These are phyloP conservation scores for Pichia cephalocereana DNA, from an alignment of 805 yeast species.

Conservation along the genomic window DNA sequence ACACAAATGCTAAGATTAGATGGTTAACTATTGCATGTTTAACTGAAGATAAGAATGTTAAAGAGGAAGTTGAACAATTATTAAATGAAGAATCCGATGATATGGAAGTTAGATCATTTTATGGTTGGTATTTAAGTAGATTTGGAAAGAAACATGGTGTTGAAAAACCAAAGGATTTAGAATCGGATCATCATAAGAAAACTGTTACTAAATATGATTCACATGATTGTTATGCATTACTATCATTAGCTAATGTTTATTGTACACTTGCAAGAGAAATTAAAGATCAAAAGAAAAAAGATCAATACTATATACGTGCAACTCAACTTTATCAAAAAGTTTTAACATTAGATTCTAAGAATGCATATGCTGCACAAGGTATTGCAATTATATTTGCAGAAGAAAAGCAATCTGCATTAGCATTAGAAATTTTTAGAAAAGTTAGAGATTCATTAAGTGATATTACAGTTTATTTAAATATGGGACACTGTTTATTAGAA, in stretches of 20 bases:
- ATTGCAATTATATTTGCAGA: slow-evolving; percentile 90
- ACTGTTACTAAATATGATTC: slow-evolving; percentile 75
- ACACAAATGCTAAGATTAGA: slow-evolving; percentile 69
- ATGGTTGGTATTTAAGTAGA: slow-evolving; percentile 77
- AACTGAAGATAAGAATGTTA: slow-evolving; percentile 39
- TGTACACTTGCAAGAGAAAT: slow-evolving; percentile 72
- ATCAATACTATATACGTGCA: slow-evolving; percentile 78
- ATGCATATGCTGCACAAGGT: slow-evolving; percentile 97
- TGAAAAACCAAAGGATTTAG: slow-evolving; percentile 45
- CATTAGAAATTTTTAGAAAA: slow-evolving; percentile 79
- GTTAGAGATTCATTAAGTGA: slow-evolving; percentile 85
- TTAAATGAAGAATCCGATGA: slow-evolving; percentile 47
- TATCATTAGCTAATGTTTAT: slow-evolving; percentile 85
- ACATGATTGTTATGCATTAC: slow-evolving; percentile 83
- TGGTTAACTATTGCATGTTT: slow-evolving; percentile 51
- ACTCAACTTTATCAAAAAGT: slow-evolving; percentile 88
- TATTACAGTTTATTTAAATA: slow-evolving; percentile 70
- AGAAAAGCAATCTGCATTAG: slow-evolving; percentile 60
- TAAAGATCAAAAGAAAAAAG: slow-evolving; percentile 49
- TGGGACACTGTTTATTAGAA: slow-evolving; percentile 82
- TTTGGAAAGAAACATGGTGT: slow-evolving; percentile 44
- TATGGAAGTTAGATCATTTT: slow-evolving; percentile 80
- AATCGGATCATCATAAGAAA: slow-evolving; percentile 73
- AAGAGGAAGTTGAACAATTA: slow-evolving; percentile 45
- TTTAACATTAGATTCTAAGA: slow-evolving; percentile 68